Evolutionary conservation across 2,329 filamentous ascomycete species (phyloP).

Genomic region (Diatrype stigma): DNA sequence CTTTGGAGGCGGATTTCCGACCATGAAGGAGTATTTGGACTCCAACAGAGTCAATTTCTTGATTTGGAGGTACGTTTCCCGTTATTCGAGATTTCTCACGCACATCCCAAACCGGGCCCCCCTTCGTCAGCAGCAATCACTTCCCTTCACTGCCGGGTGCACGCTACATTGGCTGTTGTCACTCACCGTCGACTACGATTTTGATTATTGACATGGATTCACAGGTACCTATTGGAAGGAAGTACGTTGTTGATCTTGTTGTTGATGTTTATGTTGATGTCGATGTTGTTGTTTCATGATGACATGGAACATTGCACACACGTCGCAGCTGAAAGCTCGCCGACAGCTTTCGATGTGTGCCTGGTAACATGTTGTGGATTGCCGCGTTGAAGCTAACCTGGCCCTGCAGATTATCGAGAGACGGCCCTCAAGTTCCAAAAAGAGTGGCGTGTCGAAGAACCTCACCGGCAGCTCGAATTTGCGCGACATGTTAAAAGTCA

Average conservation of each 20-base stretch:
- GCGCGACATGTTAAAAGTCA: constrained; percentile 62
- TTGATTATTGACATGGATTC: constrained; percentile 23
- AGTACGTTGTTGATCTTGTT: constrained; percentile 44
- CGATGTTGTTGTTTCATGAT: constrained; percentile 16
- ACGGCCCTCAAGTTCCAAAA: constrained; percentile 65
- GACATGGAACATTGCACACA: constrained; percentile 8
- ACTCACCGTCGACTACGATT: constrained; percentile 9
- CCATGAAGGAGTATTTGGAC: constrained; percentile 61
- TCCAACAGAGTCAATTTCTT: constrained; percentile 67
- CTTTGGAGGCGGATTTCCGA: constrained; percentile 11
- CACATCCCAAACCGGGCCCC: constrained; percentile 15
- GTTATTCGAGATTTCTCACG: constrained; percentile 18
- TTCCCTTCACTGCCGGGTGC: constrained; percentile 6
- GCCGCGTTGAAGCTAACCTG: constrained; percentile 29
- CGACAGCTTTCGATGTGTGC: constrained; percentile 8
- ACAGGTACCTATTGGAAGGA: constrained; percentile 58
- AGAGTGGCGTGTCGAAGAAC: constrained; percentile 61
- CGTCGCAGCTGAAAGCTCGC: background rate
- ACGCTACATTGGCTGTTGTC: background rate
- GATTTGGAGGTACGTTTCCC: constrained; percentile 61
- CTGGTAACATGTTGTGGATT: constrained; percentile 19
- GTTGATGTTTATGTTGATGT: too few relatives aligned
- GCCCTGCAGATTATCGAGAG: constrained; percentile 58
- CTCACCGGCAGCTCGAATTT: constrained; percentile 60
- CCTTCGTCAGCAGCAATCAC: constrained; percentile 9